Percentiles rank a stretch among this genome's conserved stretches.
Conservation (phyloP, 148 eudicot genomes). For the Persicaria tinctoria region DNA sequence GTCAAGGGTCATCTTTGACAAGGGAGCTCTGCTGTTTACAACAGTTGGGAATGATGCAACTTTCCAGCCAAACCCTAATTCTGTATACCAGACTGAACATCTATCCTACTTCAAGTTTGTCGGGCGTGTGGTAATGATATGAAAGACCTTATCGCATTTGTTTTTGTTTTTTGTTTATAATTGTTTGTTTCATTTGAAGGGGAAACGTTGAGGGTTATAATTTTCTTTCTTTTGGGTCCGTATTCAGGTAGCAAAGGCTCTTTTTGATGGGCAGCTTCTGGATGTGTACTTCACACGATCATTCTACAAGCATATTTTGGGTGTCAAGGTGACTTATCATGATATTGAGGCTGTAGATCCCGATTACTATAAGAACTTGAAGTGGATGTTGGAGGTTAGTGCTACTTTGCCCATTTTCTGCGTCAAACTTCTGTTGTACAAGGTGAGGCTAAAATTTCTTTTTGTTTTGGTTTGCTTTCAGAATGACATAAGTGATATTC, state of each 20-base stretch:
- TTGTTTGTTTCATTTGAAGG: conserved; percentile 5
- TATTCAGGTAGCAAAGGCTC: conserved; percentile 88
- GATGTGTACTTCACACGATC: conserved; percentile 99
- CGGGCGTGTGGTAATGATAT: conserved; percentile 83
- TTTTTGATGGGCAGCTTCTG: conserved; percentile 88
- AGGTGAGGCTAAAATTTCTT: background rate
- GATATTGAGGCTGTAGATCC: conserved; percentile 99
- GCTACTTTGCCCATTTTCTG: background rate
- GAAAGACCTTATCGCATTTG: background rate
- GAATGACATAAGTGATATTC: conserved; percentile 94
- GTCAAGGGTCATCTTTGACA: conserved; percentile 92
- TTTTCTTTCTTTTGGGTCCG: background rate
- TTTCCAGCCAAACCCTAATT: conserved; percentile 97
- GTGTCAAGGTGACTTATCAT: conserved; percentile 96
- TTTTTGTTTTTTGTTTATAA: background rate
- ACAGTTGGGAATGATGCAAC: conserved; percentile 94
- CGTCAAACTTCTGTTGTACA: background rate
- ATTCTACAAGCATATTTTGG: conserved; percentile 95
- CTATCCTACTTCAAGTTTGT: conserved; percentile 95
- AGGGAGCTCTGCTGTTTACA: conserved; percentile 92
- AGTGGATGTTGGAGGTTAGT: conserved; percentile 98
- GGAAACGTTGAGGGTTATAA: no score
- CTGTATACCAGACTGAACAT: conserved; percentile 97
- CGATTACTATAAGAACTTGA: conserved; percentile 94
- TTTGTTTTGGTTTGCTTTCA: conserved; percentile 23